Conservation (phyloP, 2,329 filamentous ascomycete species). For the Arthrobotrys iridis region DNA sequence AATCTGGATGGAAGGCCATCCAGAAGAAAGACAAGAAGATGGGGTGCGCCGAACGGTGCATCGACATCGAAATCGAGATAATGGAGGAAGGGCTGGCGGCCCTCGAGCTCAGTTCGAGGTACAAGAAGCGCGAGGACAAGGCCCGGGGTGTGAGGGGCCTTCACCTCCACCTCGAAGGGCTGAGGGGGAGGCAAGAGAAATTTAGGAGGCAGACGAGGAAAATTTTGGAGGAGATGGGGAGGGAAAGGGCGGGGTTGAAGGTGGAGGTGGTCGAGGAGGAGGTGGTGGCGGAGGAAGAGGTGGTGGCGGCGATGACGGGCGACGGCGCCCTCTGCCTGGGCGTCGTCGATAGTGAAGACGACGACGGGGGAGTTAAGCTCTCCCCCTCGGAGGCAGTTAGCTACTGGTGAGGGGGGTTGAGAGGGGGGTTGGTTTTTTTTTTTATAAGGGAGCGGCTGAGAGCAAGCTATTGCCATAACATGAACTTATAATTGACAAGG, state of each 20-base stretch:
- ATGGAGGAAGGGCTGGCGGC: not conserved
- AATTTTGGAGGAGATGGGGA: not conserved
- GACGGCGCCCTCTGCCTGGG: slow-evolving; percentile 27
- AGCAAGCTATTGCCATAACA: too few species aligned
- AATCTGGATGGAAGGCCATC: not conserved
- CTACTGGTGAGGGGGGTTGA: not conserved
- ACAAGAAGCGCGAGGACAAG: not conserved
- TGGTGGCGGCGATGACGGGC: slow-evolving; percentile 18
- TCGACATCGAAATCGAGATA: not conserved
- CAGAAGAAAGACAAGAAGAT: not conserved
- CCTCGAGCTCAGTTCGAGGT: not conserved
- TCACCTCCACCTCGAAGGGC: not conserved
- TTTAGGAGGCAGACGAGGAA: not conserved
- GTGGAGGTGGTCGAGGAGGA: not conserved
- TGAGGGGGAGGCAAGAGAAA: not conserved
- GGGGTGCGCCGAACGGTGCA: slow-evolving; percentile 7
- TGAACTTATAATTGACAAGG: not conserved
- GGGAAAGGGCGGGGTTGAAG: not conserved
- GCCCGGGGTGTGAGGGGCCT: not conserved
- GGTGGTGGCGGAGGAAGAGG: not conserved
- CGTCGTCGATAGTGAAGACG: slow-evolving; percentile 15
- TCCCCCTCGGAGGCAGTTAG: not conserved
- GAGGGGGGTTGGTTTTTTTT: not conserved
- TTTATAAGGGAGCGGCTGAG: not conserved
- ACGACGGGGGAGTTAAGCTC: not conserved